phyloP scores from a whole-genome alignment of 2,329 filamentous ascomycete genomes.

The Cucurbitaria berberidis region DNA sequence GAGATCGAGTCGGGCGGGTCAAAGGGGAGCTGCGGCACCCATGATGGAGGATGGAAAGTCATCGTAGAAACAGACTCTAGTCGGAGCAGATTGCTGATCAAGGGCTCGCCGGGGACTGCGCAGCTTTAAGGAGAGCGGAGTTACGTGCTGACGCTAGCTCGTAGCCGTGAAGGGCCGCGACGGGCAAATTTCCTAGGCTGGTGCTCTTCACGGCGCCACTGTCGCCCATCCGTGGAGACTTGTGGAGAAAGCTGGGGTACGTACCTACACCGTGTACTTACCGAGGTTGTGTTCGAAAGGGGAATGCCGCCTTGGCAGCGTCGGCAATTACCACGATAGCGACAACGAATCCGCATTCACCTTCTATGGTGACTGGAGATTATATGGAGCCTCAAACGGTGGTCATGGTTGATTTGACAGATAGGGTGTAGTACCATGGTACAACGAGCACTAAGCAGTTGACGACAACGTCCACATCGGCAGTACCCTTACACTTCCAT shows the following conservation, averaged over 20 bases:
- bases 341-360: not conserved
- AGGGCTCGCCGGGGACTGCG: not conserved
- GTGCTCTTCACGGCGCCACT: too few species aligned
- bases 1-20: constrained; percentile 76
- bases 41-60: constrained; percentile 66
- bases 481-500: constrained; percentile 8
- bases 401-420: not conserved
- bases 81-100: not conserved
- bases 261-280: too few species aligned
- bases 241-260: constrained; percentile 22
- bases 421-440: not conserved
- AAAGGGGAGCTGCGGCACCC: constrained; percentile 66
- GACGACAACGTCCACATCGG: not conserved
- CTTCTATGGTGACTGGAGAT: not conserved
- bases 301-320: constrained; percentile 9
- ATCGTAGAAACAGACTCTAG: constrained; percentile 34
- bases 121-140: not conserved
- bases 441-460: constrained; percentile 4
- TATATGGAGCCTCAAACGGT: not conserved
- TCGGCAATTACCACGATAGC: too few species aligned
- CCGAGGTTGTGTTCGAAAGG: constrained; percentile 15
- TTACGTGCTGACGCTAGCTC: not conserved
- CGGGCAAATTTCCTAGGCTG: too few species aligned
- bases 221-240: not conserved
- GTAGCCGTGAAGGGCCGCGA: not conserved